Evolutionary conservation across 192 early-diverging fungal genomes (phyloP).

Genomic region (Rhizoclosmatium globosum): DNA sequence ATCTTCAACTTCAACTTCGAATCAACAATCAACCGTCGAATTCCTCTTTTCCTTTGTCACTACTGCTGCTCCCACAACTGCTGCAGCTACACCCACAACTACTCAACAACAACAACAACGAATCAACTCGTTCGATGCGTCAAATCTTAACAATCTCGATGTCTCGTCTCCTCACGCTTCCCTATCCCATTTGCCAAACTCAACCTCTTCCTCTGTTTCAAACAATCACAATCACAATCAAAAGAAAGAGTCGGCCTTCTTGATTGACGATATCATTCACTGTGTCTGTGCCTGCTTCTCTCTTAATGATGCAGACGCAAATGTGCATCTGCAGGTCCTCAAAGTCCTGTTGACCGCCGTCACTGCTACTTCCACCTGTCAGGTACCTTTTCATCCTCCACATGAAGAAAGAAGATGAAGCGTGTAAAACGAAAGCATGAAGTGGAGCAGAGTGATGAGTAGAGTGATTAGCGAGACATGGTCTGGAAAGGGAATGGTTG

Average conservation of each 20-base stretch:
- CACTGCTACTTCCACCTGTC: constrained; percentile 49
- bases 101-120: background rate
- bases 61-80: background rate
- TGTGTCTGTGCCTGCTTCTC: constrained; percentile 55
- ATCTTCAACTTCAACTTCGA: background rate
- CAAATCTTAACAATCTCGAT: background rate
- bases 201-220: background rate
- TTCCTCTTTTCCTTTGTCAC: background rate
- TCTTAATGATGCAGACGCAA: constrained; percentile 44
- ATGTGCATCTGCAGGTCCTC: constrained; percentile 65
- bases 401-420: too few relatives aligned
- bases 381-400: background rate
- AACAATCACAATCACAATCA: constrained; percentile 26
- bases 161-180: constrained; percentile 14
- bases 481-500: too few relatives aligned
- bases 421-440: too few relatives aligned
- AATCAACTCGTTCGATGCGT: background rate
- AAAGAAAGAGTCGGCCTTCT: background rate
- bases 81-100: background rate
- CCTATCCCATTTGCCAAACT: background rate
- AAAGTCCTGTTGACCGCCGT: constrained; percentile 64
- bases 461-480: constrained; percentile 34
- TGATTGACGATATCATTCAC: constrained; percentile 71
- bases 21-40: background rate
- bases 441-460: too few relatives aligned